Percentiles rank a stretch among this genome's conserved stretches.
These are phyloP conservation scores for Panicum hallii DNA, from an alignment of 202 grass and related monocot genomes.

Conservation along the genomic window DNA sequence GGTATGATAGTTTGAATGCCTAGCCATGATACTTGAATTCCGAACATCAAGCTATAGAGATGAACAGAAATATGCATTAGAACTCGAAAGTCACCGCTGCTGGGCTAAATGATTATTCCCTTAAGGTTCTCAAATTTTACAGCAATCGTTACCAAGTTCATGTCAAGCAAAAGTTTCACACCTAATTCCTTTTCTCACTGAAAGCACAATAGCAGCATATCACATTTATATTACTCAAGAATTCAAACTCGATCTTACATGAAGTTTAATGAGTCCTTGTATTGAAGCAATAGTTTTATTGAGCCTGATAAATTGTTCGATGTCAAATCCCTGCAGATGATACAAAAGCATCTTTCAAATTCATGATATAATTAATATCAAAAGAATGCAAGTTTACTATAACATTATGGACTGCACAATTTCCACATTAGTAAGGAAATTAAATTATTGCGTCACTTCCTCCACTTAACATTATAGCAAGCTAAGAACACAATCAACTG, in stretches of 20 bases:
- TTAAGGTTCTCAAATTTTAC: constrained; percentile 31
- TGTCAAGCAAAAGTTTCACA: background rate
- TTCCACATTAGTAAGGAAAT: background rate
- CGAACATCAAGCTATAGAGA: background rate
- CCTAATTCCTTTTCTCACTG: background rate
- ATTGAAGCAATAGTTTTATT: constrained; percentile 30
- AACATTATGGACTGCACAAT: background rate
- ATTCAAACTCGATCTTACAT: constrained; percentile 44
- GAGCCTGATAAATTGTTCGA: constrained; percentile 53
- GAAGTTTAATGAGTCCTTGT: background rate
- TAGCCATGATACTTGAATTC: background rate
- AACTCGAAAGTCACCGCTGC: too few species aligned
- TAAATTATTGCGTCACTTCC: background rate
- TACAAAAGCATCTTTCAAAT: constrained; percentile 20
- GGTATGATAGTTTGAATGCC: background rate
- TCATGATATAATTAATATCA: background rate
- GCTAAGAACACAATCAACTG: background rate
- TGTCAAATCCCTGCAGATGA: constrained; percentile 64
- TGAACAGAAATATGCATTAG: background rate
- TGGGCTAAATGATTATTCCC: background rate
- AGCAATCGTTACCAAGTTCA: constrained; percentile 3
- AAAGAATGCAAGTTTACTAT: background rate
- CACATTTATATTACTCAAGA: constrained; percentile 28
- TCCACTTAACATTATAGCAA: background rate
- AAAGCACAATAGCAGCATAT: background rate